Evolutionary conservation across 129 eudicot species (phyloP).

Genomic region (Apium graveolens): DNA sequence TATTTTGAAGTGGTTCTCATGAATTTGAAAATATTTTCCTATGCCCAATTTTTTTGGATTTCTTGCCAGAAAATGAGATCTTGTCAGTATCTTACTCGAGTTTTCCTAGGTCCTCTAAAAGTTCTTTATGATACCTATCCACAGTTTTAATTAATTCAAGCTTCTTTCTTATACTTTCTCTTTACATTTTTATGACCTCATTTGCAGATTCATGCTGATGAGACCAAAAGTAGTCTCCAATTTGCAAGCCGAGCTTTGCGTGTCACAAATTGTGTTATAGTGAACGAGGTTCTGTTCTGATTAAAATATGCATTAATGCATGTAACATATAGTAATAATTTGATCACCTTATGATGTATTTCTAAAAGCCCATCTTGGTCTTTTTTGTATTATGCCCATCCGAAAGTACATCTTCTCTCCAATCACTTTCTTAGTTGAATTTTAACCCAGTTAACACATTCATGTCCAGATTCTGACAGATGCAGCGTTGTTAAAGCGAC

Average conservation of each 20-base stretch:
- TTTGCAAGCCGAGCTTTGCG: slow-evolving; percentile 99
- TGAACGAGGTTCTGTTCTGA: slow-evolving; percentile 67
- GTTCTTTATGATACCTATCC: not conserved
- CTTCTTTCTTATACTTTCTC: not conserved
- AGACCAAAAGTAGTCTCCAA: slow-evolving; percentile 98
- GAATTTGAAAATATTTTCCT: not conserved
- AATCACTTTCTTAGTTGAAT: not conserved
- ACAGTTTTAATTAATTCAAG: not conserved
- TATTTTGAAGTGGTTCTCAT: not conserved
- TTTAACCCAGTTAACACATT: slow-evolving; percentile 9
- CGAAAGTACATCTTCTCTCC: not conserved
- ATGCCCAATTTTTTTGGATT: no score
- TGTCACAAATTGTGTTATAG: slow-evolving; percentile 93
- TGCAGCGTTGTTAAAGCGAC: slow-evolving; percentile 97
- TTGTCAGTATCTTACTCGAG: no score
- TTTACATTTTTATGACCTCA: not conserved
- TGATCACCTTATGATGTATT: slow-evolving; percentile 5
- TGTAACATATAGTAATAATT: slow-evolving; percentile 3
- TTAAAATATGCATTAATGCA: not conserved
- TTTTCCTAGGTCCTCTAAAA: not conserved
- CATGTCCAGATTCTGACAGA: slow-evolving; percentile 79
- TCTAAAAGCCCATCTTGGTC: not conserved
- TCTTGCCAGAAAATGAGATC: no score
- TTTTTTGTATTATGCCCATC: not conserved
- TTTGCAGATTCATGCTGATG: slow-evolving; percentile 93